A percentile compares a stretch with the other conserved stretches of the same genome.
Evolutionary conservation across 1,139 yeast genomes (phyloP).

Genomic region (Eremothecium sinecaudum): DNA sequence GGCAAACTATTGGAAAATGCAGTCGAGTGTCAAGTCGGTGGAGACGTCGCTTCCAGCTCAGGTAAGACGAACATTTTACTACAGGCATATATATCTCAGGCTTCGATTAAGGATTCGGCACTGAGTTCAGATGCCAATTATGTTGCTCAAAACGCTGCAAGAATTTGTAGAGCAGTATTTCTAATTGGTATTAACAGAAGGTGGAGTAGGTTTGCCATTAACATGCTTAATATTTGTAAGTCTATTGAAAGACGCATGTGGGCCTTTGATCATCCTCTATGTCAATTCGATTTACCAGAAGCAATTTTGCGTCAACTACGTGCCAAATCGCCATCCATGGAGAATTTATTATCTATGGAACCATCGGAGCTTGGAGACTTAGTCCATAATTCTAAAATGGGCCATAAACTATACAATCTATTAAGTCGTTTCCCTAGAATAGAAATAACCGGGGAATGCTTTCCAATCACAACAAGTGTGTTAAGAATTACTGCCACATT

Average conservation of each 20-base stretch:
- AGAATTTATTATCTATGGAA: slow-evolving; percentile 62
- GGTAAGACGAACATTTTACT: slow-evolving; percentile 82
- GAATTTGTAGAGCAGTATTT: slow-evolving; percentile 87
- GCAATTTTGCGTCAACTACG: slow-evolving; percentile 55
- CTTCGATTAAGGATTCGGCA: slow-evolving; percentile 66
- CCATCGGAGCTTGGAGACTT: slow-evolving; percentile 77
- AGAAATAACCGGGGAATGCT: slow-evolving; percentile 67
- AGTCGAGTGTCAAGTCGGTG: slow-evolving; percentile 75
- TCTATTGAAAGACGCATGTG: slow-evolving; percentile 77
- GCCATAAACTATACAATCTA: slow-evolving; percentile 48
- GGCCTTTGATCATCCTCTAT: slow-evolving; percentile 86
- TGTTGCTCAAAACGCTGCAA: slow-evolving; percentile 90
- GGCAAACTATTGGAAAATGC: slow-evolving; percentile 50
- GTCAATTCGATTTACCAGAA: slow-evolving; percentile 74
- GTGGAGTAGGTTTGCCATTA: slow-evolving; percentile 76
- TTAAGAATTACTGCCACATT: slow-evolving; percentile 67
- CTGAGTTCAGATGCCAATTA: slow-evolving; percentile 79
- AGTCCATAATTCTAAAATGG: slow-evolving; percentile 74
- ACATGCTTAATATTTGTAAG: slow-evolving; percentile 72
- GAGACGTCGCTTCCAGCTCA: slow-evolving; percentile 63
- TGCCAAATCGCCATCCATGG: slow-evolving; percentile 58
- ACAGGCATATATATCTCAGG: slow-evolving; percentile 80
- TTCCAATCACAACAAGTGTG: slow-evolving; percentile 82
- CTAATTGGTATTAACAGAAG: slow-evolving; percentile 75
- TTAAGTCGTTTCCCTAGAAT: slow-evolving; percentile 69